phyloP scores from a whole-genome alignment of 1,284 basidiomycete species.

The Rhodotorula glutinis region DNA sequence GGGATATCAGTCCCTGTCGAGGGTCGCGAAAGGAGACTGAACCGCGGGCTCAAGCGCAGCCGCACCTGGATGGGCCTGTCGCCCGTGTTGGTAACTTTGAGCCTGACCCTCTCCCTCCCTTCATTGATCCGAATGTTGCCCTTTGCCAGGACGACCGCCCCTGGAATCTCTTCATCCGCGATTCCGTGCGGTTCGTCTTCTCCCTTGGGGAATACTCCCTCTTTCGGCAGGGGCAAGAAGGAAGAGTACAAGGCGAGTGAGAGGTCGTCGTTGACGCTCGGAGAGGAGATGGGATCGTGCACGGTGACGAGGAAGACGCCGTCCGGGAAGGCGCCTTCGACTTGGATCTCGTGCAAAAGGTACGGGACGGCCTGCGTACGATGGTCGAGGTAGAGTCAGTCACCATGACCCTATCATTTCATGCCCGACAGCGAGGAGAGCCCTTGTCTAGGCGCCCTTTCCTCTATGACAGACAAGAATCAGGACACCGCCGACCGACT shows the following conservation, averaged over 20 bases:
- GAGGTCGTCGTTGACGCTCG: constrained; percentile 73
- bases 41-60: too few relatives aligned
- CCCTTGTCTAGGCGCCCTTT: too few relatives aligned
- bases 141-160: constrained; percentile 60
- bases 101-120: constrained; percentile 63
- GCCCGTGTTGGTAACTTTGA: constrained; percentile 86
- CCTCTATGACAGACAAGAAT: too few relatives aligned
- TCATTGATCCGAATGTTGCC: constrained; percentile 70
- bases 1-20: background rate
- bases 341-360: constrained; percentile 69
- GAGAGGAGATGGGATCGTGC: constrained; percentile 72
- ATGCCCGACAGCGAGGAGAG: too few relatives aligned
- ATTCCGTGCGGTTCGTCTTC: constrained; percentile 50
- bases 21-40: too few relatives aligned
- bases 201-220: constrained; percentile 61
- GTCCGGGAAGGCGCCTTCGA: constrained; percentile 84
- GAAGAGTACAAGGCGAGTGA: constrained; percentile 83
- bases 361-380: constrained; percentile 43
- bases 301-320: constrained; percentile 92
- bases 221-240: constrained; percentile 76
- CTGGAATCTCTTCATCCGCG: constrained; percentile 24
- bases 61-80: constrained; percentile 87
- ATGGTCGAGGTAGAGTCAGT: background rate
- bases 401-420: background rate
- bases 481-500: too few relatives aligned